Evolutionary conservation across 768 basidiomycete genomes (phyloP).

Genomic region (Lyophyllum shimeji): DNA sequence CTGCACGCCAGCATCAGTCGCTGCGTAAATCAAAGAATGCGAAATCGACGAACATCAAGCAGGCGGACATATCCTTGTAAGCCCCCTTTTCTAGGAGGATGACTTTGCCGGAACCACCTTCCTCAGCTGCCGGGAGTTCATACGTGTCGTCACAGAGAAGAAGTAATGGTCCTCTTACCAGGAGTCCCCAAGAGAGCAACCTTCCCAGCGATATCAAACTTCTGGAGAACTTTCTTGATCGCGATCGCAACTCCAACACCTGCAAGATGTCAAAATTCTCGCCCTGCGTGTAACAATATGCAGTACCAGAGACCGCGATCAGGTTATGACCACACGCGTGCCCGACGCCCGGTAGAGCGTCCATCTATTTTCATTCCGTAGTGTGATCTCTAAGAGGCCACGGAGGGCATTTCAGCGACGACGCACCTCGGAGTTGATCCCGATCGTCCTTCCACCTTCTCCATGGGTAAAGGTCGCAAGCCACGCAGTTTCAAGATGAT

Average conservation of each 20-base stretch:
- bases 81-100: slow-evolving; percentile 67
- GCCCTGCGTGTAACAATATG: not conserved
- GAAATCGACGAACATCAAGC: slow-evolving; percentile 57
- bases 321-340: slow-evolving; percentile 85
- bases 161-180: slow-evolving; percentile 37
- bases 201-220: slow-evolving; percentile 63
- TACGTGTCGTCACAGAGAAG: not conserved
- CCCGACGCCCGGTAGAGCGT: slow-evolving; percentile 59
- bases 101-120: slow-evolving; percentile 75
- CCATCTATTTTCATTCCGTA: slow-evolving; percentile 41
- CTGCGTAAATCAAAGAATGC: not conserved
- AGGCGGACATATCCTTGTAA: slow-evolving; percentile 75
- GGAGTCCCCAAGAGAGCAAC: slow-evolving; percentile 78
- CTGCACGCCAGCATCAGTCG: slow-evolving; percentile 30
- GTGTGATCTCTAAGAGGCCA: not conserved
- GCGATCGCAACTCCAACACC: slow-evolving; percentile 75
- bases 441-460: slow-evolving; percentile 66
- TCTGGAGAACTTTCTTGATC: slow-evolving; percentile 60
- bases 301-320: slow-evolving; percentile 62
- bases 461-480: slow-evolving; percentile 65
- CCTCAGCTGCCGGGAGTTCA: slow-evolving; percentile 54
- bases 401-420: slow-evolving; percentile 1
- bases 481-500: slow-evolving; percentile 75
- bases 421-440: slow-evolving; percentile 75
- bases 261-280: slow-evolving; percentile 12